A percentile compares a stretch with the other conserved stretches of the same genome.
Conservation (phyloP, 371 early-diverging fungal genomes). For the Saksenaea vasiformis region DNA sequence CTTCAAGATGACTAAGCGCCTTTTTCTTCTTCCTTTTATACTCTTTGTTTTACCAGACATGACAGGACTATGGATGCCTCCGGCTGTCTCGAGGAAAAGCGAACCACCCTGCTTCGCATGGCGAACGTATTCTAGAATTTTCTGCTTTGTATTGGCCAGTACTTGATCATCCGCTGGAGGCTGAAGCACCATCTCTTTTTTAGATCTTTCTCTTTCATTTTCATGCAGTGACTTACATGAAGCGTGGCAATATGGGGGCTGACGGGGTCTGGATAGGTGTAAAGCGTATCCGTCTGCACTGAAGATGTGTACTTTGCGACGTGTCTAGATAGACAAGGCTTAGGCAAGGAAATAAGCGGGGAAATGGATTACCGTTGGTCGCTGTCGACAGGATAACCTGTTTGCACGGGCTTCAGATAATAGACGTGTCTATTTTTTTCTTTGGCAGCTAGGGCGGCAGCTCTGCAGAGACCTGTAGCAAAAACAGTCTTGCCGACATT, state of each 20-base stretch:
- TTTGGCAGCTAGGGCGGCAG: slow-evolving; percentile 52
- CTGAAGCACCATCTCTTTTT: slow-evolving; percentile 18
- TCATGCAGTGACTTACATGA: slow-evolving; percentile 34
- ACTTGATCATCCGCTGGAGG: slow-evolving; percentile 53
- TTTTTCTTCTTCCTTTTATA: background rate
- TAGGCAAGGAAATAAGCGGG: background rate
- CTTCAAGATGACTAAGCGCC: slow-evolving; percentile 23
- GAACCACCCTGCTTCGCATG: slow-evolving; percentile 44
- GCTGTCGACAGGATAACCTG: slow-evolving; percentile 80
- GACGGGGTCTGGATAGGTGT: slow-evolving; percentile 74
- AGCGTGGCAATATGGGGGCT: slow-evolving; percentile 75
- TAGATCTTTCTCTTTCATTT: slow-evolving; percentile 1
- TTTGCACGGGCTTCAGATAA: slow-evolving; percentile 85
- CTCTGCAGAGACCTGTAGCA: slow-evolving; percentile 67
- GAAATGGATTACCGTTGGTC: slow-evolving; percentile 63
- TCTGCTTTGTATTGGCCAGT: slow-evolving; percentile 42
- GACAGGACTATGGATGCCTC: slow-evolving; percentile 79
- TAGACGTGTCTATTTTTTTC: slow-evolving; percentile 51
- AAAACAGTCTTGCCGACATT: slow-evolving; percentile 85
- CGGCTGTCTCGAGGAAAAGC: slow-evolving; percentile 69
- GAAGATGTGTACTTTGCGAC: slow-evolving; percentile 54
- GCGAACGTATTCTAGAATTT: slow-evolving; percentile 35
- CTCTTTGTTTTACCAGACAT: slow-evolving; percentile 61
- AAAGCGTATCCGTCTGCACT: slow-evolving; percentile 55
- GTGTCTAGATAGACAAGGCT: slow-evolving; percentile 43